Percentiles rank a stretch among this genome's conserved stretches.
Conservation (phyloP, 441 rosid genomes). For the Pelargonium myrrhifolium region DNA sequence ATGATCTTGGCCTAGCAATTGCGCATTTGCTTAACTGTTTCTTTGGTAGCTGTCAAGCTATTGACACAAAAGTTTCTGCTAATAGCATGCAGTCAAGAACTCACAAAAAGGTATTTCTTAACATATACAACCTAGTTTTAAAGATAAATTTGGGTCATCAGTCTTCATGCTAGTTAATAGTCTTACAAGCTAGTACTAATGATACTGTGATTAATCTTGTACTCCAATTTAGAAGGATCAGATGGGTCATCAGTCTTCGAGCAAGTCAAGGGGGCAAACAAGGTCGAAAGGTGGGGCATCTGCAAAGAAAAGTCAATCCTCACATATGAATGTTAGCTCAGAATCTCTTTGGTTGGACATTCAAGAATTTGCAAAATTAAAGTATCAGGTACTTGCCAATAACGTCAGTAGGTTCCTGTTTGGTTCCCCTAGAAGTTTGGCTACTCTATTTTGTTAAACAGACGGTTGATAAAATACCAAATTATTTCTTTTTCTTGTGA, state of each 20-base stretch:
- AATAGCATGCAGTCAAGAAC: slow-evolving; percentile 37
- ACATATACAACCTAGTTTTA: slow-evolving; percentile 2
- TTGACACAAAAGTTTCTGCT: slow-evolving; percentile 35
- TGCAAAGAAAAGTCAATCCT: slow-evolving; percentile 50
- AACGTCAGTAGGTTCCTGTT: not conserved
- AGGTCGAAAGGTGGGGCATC: slow-evolving; percentile 63
- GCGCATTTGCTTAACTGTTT: slow-evolving; percentile 84
- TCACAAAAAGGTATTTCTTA: slow-evolving; percentile 64
- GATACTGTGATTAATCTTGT: not conserved
- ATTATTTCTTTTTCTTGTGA: too few species aligned
- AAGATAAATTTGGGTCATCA: too few species aligned
- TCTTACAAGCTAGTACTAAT: not conserved
- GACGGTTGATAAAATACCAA: too few species aligned
- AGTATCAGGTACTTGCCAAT: slow-evolving; percentile 61
- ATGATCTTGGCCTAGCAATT: slow-evolving; percentile 68
- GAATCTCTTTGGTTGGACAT: slow-evolving; percentile 84
- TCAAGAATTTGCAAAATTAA: slow-evolving; percentile 70
- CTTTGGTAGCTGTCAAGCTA: slow-evolving; percentile 51
- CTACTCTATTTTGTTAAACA: not conserved
- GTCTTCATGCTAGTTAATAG: too few species aligned
- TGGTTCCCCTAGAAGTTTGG: not conserved
- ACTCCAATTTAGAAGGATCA: slow-evolving; percentile 52
- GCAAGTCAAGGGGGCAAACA: slow-evolving; percentile 63
- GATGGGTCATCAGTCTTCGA: slow-evolving; percentile 41
- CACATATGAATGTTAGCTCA: slow-evolving; percentile 67